phyloP scores from a whole-genome alignment of 441 rosid species.

The Flueggea neowawraea region DNA sequence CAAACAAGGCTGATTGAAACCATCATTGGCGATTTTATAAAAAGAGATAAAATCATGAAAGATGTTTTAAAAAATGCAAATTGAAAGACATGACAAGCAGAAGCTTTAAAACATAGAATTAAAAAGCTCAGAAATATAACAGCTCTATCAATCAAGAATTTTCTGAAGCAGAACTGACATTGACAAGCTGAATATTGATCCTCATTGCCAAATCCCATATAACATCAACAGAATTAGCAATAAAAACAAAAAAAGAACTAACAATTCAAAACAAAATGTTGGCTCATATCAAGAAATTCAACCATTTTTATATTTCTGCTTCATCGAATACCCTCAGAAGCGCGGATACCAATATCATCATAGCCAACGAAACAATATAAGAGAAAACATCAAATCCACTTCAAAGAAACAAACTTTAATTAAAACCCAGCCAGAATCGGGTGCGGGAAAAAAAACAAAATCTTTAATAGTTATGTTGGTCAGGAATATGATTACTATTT shows the following conservation, averaged over 20 bases:
- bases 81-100: not conserved
- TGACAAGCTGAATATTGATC: conserved; percentile 53
- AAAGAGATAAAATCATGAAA: no score
- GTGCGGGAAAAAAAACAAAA: no score
- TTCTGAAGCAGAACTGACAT: conserved; percentile 98
- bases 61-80: not conserved
- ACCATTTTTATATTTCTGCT: conserved; percentile 55
- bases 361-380: conserved; percentile 21
- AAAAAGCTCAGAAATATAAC: conserved; percentile 51
- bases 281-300: conserved; percentile 99
- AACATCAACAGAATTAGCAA: no score
- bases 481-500: no score
- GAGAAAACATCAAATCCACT: no score
- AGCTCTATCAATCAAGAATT: conserved; percentile 88
- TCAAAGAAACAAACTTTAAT: no score
- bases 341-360: conserved; percentile 91
- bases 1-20: conserved; percentile 27
- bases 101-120: no score
- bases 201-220: conserved; percentile 40
- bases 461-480: no score
- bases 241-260: no score
- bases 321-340: conserved; percentile 83
- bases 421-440: no score
- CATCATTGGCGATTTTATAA: conserved; percentile 22
- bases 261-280: not conserved